phyloP scores from a whole-genome alignment of 306 rosid species.

The Gynostemma pentaphyllum region DNA sequence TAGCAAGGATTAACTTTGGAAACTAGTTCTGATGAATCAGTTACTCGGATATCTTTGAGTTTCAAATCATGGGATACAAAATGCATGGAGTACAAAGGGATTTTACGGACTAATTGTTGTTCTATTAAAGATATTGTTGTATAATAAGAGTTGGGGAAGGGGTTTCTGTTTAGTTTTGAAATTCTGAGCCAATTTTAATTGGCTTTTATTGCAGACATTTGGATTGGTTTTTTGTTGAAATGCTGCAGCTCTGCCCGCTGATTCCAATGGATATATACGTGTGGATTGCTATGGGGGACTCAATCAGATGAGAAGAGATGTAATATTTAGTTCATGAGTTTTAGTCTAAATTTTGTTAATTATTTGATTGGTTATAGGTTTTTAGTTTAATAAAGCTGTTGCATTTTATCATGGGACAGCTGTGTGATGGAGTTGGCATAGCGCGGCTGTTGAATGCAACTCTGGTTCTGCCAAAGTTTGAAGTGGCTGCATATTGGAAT shows the following conservation, averaged over 20 bases:
- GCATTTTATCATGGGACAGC: constrained; percentile 29
- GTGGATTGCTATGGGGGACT: constrained; percentile 97
- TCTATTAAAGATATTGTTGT: background rate
- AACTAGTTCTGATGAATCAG: background rate
- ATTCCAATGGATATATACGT: constrained; percentile 69
- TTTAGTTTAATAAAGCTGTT: constrained; percentile 15
- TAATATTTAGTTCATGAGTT: constrained; percentile 22
- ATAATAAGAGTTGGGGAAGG: background rate
- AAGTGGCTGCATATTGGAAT: constrained; percentile 90
- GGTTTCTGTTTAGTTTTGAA: background rate
- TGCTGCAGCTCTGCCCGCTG: constrained; percentile 68
- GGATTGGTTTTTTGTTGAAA: constrained; percentile 53
- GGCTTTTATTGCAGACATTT: constrained; percentile 78
- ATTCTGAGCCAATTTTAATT: constrained; percentile 48
- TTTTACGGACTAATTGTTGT: background rate
- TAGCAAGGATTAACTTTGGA: background rate
- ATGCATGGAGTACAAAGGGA: background rate
- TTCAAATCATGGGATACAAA: background rate
- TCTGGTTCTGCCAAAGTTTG: constrained; percentile 79
- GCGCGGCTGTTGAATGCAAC: constrained; percentile 81
- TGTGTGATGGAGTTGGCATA: constrained; percentile 91
- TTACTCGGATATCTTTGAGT: background rate
- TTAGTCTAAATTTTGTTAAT: background rate
- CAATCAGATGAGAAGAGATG: constrained; percentile 97
- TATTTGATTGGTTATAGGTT: constrained; percentile 1